Evolutionary conservation across 1,139 yeast genomes (phyloP), one percentile per base, ranked within the genome.

Genomic region (Saccharomycopsis phalli): DNA sequence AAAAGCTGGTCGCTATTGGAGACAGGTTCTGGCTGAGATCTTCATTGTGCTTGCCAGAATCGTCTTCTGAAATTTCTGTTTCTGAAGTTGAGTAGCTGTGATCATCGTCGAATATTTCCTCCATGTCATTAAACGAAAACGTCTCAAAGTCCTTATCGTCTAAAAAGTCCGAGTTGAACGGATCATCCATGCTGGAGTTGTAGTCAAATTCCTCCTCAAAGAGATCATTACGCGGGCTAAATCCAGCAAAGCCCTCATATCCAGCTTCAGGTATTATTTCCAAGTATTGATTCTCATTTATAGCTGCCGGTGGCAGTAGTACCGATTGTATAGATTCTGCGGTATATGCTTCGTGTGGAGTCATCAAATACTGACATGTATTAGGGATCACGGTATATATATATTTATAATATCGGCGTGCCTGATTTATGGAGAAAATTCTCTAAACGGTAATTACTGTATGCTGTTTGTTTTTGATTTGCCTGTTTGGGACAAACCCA

Each of bases 131-230:
- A 31, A 41, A 44, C 10, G 46, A 42, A 13, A 45, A 39, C 13
- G 48, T 45, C 23, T 45, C 46, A 18, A 45, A 45, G 19, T 45
- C 46, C 14, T 45, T 36, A 25, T 45, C 48, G 19, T 28, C 35
- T 8, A 44, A 28, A 22, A 44, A 44, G 27, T 44, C 47, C 3
- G 36, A 37, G 25, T 44, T 28, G 33, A 44, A 44, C 10, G 43
- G 42, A 29, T 39, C 39, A 16, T 31, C 39, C 26, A 36, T n/a
- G 33, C 38, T 21, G 18, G 23, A 31, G 20, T 18, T 31, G n/a
- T 17, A 26, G 13, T 18, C 21, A 11, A 13, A 5, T 14, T 31
- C 34, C 10, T 39, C 38, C 23, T 35, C 35, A 26, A 16, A 41
- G 8, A 41, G 11, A 30, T 39, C 33, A 22, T 38, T 34, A 4